A percentile compares a stretch with the other conserved stretches of the same genome.
These are phyloP conservation scores for Mycena rebaudengoi DNA, from an alignment of 768 basidiomycete species.

Conservation along the genomic window DNA sequence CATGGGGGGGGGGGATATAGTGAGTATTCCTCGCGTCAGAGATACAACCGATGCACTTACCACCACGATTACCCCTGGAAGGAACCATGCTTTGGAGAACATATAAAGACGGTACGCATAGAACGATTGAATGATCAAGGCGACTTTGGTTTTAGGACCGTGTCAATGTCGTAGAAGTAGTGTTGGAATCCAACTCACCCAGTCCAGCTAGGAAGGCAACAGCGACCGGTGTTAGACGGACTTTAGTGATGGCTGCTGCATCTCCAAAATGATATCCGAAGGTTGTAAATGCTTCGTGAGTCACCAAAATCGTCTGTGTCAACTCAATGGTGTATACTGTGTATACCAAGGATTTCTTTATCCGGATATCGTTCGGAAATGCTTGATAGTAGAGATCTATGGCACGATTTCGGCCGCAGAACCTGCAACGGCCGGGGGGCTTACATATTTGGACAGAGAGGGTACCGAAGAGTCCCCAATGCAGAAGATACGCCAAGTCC, in stretches of 20 bases:
- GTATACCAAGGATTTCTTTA: neutral
- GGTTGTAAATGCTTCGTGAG: neutral
- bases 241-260: neutral
- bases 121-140: neutral
- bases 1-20: no score
- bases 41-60: no score
- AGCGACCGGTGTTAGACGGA: neutral
- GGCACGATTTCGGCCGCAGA: no score
- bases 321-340: neutral
- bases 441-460: no score
- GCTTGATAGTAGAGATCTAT: conserved; percentile 8
- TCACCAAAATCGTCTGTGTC: neutral
- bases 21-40: no score
- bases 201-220: neutral
- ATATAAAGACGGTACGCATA: neutral
- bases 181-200: neutral
- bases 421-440: no score
- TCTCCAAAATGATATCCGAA: neutral
- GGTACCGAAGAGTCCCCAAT: no score
- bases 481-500: no score
- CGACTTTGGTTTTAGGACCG: neutral
- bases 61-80: neutral
- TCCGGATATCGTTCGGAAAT: neutral
- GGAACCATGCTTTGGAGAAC: neutral
- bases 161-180: neutral